These are phyloP conservation scores for Syzygium malaccense DNA, from an alignment of 441 rosid genomes.

Conservation along the genomic window DNA sequence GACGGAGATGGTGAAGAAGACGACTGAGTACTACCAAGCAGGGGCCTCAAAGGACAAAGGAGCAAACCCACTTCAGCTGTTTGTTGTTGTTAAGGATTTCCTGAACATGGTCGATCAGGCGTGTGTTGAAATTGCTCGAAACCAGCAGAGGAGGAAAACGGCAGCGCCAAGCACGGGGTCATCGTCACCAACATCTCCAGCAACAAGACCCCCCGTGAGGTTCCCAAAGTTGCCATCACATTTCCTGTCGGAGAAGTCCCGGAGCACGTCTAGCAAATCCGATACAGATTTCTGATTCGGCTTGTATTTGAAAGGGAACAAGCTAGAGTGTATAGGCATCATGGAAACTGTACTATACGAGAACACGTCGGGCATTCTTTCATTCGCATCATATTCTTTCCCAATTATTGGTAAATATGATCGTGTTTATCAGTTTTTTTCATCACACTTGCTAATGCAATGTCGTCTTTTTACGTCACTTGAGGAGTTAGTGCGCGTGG, in stretches of 20 bases:
- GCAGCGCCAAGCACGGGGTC: conserved; percentile 19
- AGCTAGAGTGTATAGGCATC: conserved; percentile 16
- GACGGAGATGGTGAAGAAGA: conserved; percentile 54
- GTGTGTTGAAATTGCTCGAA: conserved; percentile 63
- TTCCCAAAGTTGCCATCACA: conserved; percentile 68
- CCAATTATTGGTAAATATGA: neutral
- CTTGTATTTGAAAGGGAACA: neutral
- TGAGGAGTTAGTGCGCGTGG: neutral
- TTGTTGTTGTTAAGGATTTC: conserved; percentile 69
- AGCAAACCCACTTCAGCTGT: conserved; percentile 49
- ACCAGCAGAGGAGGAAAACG: conserved; percentile 41
- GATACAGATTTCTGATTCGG: conserved; percentile 45
- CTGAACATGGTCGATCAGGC: conserved; percentile 74
- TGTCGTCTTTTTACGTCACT: neutral
- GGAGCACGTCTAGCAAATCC: conserved; percentile 44
- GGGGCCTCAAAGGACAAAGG: conserved; percentile 49
- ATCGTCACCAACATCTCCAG: conserved; percentile 22
- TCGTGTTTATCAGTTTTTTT: neutral
- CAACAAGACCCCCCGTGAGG: conserved; percentile 35
- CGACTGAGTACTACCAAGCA: conserved; percentile 79
- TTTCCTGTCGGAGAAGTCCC: conserved; percentile 35
- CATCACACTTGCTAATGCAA: neutral
- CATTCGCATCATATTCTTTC: neutral
- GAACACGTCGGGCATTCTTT: neutral
- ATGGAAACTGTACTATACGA: neutral